Base-by-base conservation (phyloP, 2,329 filamentous ascomycete genomes). In the Aspergillus glaucus region DNA sequence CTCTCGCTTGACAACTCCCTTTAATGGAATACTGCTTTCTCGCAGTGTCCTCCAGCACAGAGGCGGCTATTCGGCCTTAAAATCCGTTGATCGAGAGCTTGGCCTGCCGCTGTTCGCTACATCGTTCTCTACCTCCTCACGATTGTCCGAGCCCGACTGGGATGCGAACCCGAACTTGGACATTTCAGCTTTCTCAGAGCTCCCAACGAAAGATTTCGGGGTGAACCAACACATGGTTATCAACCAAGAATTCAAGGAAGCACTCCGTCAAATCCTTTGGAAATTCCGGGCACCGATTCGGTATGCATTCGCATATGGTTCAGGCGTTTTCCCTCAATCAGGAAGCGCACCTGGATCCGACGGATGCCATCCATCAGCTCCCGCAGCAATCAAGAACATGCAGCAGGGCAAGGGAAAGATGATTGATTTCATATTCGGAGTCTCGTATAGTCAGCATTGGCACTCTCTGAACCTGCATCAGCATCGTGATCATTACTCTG, bases 361-460 rank as follows among this genome's bases (percentile, higher is more conserved):
- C 64, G 73, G 63, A 21, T 78, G 80, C 17, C 92, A 97, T 63
- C 86, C 91, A 6, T 85, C 90, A 52, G 85, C 92, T 1, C 88
- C 90, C 1, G 77, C 83, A 46, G 88, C 88, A 1, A 84, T 97
- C 6, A 77, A 86, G 56, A 88, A 89, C 57, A 87, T 90, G 57
- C 92, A 97, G 69, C 85, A 88, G 60, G 88, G 88, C 26, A 84
- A 84, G 1, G 89, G 89, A 10, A 96, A 96, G 74, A 95, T 97
- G 85, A 95, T 98, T 55, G 93, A 98, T 71, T 95, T 98, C 66
- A 94, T 98, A 58, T 93, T 98, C 65, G 93, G 92, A 22, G 92
- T 97, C 9, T 88, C 88, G 1, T 88, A 95, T 68, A 89, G 87
- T 1, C 87, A 98, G 65, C 93, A 98, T 71, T 98, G 92, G 88